These are phyloP conservation scores for Aspergillus conjunctus DNA, from an alignment of 495 filamentous ascomycete species.

Conservation along the genomic window DNA sequence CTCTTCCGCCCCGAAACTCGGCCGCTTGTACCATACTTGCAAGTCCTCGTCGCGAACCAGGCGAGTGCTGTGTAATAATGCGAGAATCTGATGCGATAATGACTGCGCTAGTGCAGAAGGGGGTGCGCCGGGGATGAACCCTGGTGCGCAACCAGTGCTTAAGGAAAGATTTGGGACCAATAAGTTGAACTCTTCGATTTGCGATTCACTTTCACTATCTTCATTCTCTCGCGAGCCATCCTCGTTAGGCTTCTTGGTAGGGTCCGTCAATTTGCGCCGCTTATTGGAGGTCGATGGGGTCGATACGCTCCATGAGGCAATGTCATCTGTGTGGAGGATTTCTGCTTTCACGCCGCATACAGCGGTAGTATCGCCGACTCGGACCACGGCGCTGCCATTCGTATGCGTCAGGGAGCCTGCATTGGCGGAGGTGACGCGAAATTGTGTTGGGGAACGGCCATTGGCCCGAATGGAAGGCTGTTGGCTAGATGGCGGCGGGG, in stretches of 20 bases:
- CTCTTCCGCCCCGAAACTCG: constrained; percentile 40
- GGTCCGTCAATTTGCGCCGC: constrained; percentile 34
- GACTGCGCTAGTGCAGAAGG: constrained; percentile 81
- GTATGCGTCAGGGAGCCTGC: constrained; percentile 81
- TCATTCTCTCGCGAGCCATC: constrained; percentile 21
- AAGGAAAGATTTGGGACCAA: constrained; percentile 93
- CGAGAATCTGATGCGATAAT: constrained; percentile 73
- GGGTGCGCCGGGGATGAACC: constrained; percentile 79
- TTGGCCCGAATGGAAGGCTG: constrained; percentile 71
- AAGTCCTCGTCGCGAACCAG: constrained; percentile 65
- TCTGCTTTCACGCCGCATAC: constrained; percentile 91
- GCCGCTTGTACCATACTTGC: constrained; percentile 66
- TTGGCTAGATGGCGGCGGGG: constrained; percentile 55
- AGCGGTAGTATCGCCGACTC: constrained; percentile 84
- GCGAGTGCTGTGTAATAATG: constrained; percentile 67
- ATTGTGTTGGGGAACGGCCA: constrained; percentile 68
- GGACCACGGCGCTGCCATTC: constrained; percentile 84
- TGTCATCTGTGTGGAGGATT: constrained; percentile 69
- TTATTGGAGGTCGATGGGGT: constrained; percentile 30
- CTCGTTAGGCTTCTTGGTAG: constrained; percentile 21
- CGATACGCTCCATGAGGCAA: constrained; percentile 62
- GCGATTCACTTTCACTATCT: constrained; percentile 53
- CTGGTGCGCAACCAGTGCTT: constrained; percentile 82
- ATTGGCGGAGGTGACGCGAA: constrained; percentile 71
- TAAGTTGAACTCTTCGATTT: constrained; percentile 63